These are phyloP conservation scores for Gnomoniopsis sp. DNA, from an alignment of 2,329 filamentous ascomycete species.

Conservation along the genomic window DNA sequence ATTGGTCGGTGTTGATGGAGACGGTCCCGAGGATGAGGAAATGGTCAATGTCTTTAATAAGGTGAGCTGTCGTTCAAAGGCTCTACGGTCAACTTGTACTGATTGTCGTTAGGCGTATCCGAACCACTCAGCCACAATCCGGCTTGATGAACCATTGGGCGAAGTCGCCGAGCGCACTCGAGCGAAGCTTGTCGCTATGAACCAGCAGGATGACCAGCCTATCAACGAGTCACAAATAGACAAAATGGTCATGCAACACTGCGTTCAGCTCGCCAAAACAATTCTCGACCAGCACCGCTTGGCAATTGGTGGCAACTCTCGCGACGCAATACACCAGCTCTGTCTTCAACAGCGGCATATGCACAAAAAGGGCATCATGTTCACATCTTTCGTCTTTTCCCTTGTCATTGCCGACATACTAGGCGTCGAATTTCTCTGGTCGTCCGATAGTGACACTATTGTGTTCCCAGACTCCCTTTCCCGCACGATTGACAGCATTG, in stretches of 20 bases:
- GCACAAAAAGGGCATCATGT: slow-evolving; percentile 37
- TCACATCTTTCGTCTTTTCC: slow-evolving; percentile 32
- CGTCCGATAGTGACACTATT: slow-evolving; percentile 33
- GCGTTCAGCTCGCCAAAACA: slow-evolving; percentile 6
- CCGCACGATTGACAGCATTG: slow-evolving; percentile 27
- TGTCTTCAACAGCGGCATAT: slow-evolving; percentile 33
- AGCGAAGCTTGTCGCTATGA: slow-evolving; percentile 10
- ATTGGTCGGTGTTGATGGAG: slow-evolving; percentile 28
- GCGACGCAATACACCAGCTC: slow-evolving; percentile 4
- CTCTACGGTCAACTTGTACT: not conserved
- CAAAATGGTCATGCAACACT: slow-evolving; percentile 6
- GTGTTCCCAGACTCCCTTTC: slow-evolving; percentile 27
- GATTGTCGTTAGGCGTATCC: slow-evolving; percentile 21
- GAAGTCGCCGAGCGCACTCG: slow-evolving; percentile 23
- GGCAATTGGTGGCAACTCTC: not conserved
- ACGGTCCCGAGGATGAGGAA: slow-evolving; percentile 25
- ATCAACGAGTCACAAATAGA: slow-evolving; percentile 6
- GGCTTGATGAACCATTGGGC: slow-evolving; percentile 25
- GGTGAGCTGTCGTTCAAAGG: not conserved
- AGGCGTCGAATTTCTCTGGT: slow-evolving; percentile 33
- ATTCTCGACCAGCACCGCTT: slow-evolving; percentile 3
- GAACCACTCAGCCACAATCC: slow-evolving; percentile 20
- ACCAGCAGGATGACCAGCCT: not conserved
- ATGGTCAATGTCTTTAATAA: slow-evolving; percentile 27
- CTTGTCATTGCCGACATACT: slow-evolving; percentile 29